Evolutionary conservation across 176 grass and related monocot genomes (phyloP), one percentile per base, ranked within the genome.

Genomic region (Puya raimondii): DNA sequence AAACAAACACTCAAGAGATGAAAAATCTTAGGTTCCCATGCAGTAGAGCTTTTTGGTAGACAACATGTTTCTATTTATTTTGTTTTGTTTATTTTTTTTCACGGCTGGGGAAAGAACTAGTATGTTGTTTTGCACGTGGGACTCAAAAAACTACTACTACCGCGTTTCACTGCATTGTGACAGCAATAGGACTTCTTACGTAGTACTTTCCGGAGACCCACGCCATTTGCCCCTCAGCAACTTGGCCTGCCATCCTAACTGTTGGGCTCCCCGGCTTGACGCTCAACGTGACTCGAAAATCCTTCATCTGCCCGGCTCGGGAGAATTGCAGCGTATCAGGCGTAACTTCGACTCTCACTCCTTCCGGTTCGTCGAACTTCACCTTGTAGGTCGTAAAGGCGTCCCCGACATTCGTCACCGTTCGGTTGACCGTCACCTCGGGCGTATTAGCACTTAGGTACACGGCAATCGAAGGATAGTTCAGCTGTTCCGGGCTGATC

Each of bases 401-500:
- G 4, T 56, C 18, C 53, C 80, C 88, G 3, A 96, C 92, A 65
- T 96, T 96, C 0, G 85, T 96, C 72, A 96, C 83, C 1, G 81
- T 82, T 26, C 92, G 85, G 42, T 3, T 77, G 64, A 80, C 74
- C 16, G 48, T 13, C 11, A 54, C 52, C 16, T 54, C 4, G 33
- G 67, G 67, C 68, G 12, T 70, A 74, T 49, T 63, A 67, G 57
- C 10, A 53, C 67, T 64, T 21, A 88, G 80, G 70, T 75, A 48
- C 42, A 75, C 85, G 1, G 64, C 75, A 56, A 96, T 82, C 33
- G 92, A 80, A 42, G 92, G 92, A 63, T 91, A 91, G 72, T 96
- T 96, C 64, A 96, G 81, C 54, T 96, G 79, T 67, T 80, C 84
- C 63, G 82, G 70, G 0, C 58, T 23, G 68, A 88, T 65, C 0